Conservation (phyloP, 2,329 filamentous ascomycete species). For the Epichloe bromicola region DNA sequence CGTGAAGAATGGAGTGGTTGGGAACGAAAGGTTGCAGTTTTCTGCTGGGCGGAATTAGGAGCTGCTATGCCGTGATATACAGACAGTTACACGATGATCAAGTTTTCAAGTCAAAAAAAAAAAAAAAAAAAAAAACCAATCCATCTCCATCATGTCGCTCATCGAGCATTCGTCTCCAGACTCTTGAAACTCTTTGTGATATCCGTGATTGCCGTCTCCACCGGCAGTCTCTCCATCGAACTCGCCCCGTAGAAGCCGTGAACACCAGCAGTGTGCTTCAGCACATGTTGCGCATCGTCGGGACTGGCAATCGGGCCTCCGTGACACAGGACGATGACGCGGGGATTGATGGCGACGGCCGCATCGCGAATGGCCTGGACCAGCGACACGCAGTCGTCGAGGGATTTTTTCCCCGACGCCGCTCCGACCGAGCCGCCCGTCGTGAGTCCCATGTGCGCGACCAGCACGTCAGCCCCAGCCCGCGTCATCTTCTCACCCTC, state of each 20-base stretch:
- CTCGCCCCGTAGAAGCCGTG: conserved; percentile 62
- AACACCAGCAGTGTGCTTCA: conserved; percentile 44
- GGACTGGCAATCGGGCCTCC: conserved; percentile 55
- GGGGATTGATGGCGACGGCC: conserved; percentile 38
- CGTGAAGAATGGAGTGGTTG: conserved; percentile 26
- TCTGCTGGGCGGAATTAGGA: not conserved
- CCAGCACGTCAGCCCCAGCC: conserved; percentile 53
- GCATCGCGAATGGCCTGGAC: conserved; percentile 53
- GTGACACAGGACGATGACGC: conserved; percentile 49
- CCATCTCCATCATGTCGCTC: no score
- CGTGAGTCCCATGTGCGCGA: conserved; percentile 57
- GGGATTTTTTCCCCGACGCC: conserved; percentile 42
- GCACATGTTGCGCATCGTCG: conserved; percentile 48
- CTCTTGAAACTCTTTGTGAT: conserved; percentile 18
- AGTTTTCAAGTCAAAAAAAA: no score
- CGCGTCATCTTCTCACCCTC: conserved; percentile 49
- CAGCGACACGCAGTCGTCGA: conserved; percentile 50
- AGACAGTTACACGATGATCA: no score
- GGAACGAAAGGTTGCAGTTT: conserved; percentile 5
- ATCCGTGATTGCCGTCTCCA: conserved; percentile 48
- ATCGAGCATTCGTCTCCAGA: not conserved
- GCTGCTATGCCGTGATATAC: no score
- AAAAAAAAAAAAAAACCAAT: no score
- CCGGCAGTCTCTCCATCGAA: conserved; percentile 55
- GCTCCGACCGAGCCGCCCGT: conserved; percentile 53